phyloP scores from a whole-genome alignment of 2,329 filamentous ascomycete genomes.

The Xylaria sp. region DNA sequence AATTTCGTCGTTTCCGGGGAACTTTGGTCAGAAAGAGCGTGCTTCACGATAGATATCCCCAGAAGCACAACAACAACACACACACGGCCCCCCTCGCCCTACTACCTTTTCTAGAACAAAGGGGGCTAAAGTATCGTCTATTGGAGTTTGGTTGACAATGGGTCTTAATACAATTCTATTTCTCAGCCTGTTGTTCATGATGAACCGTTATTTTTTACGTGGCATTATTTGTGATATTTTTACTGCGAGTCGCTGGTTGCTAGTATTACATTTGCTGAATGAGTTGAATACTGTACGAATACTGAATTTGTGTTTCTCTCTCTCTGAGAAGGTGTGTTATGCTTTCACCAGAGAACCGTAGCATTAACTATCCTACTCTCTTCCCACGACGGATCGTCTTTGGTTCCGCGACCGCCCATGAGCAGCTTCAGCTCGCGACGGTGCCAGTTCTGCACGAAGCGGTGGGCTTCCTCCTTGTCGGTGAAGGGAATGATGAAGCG shows the following conservation, averaged over 20 bases:
- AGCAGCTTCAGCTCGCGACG: conserved; percentile 50
- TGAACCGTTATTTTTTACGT: neutral
- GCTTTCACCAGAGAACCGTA: conserved; percentile 46
- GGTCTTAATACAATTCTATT: conserved; percentile 57
- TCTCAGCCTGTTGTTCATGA: conserved; percentile 19
- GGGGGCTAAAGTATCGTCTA: conserved; percentile 54
- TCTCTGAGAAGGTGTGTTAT: neutral
- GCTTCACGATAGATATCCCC: conserved; percentile 38
- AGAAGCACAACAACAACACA: conserved; percentile 33
- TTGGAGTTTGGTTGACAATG: conserved; percentile 60
- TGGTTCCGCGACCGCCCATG: conserved; percentile 33
- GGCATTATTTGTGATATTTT: neutral
- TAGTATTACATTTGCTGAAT: neutral
- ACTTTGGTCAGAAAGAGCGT: conserved; percentile 30
- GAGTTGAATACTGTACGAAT: neutral
- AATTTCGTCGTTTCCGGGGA: conserved; percentile 35
- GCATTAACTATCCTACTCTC: conserved; percentile 47
- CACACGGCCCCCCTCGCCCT: conserved; percentile 24
- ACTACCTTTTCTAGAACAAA: conserved; percentile 33
- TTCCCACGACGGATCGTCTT: conserved; percentile 41
- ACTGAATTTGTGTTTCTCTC: neutral
- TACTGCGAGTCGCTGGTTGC: neutral
- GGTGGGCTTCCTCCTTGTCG: conserved; percentile 63
- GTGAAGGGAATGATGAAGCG: conserved; percentile 67
- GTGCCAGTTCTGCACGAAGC: conserved; percentile 61